Evolutionary conservation across 2,329 filamentous ascomycete species (phyloP), one percentile per base, ranked within the genome.

Genomic region (Fusarium torulosum): DNA sequence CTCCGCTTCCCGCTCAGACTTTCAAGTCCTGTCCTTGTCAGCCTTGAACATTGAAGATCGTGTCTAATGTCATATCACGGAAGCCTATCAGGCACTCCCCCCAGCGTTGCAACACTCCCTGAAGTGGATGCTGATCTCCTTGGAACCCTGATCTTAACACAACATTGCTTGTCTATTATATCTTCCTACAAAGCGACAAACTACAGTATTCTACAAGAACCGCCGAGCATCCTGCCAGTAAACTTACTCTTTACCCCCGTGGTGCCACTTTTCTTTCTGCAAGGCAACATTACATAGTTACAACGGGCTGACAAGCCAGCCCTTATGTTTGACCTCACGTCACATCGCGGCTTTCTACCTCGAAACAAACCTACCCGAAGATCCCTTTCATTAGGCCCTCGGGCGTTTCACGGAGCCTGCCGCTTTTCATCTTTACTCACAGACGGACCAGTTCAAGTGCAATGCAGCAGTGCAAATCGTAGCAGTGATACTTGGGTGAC

Each of bases 291-390:
- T 70, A 54, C 56, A 62, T 65, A 59, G 67, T 66, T 53, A 51
- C 55, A 71, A 43, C 44, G 59, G 57, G 57, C 54, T 53, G 45
- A 58, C 55, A 45, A 51, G 46, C 56, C 46, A 46, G 60, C 53
- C 60, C 63, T 53, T 20, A 56, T 57, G 59, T 60, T 72, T 67
- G 63, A 58, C 69, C 67, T 68, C 56, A 62, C 54, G 70, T 72
- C 53, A 59, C 67, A 71, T 71, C 58, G 70, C 47, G 49, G 31
- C 25, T 59, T 27, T 38, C n/a, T n/a, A 19, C 45, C 43, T 66
- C 59, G 70, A 72, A 72, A 71, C 70, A 67, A 72, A 66, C 58
- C 49, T 44, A 53, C 46, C 59, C 60, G 57, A 57, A 47, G 49
- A 63, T 67, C 66, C 59, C 53, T 57, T 61, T 64, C 55, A 58